These are phyloP conservation scores for Schwanniomyces yamadae DNA, from an alignment of 805 yeast species.

Conservation along the genomic window DNA sequence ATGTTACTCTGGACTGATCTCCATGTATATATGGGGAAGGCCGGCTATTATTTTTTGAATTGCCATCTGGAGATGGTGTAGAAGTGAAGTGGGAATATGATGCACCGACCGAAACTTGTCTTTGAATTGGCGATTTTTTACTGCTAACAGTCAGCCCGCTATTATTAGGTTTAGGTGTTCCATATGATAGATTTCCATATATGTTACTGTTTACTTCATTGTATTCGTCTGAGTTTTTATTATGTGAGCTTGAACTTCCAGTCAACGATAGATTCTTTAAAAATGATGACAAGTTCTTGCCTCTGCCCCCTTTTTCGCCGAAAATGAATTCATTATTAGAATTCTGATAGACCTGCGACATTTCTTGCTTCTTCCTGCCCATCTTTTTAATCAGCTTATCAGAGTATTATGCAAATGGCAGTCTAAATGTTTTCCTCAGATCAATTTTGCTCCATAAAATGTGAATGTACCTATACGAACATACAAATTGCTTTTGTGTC, in stretches of 20 bases:
- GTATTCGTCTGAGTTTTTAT: conserved; percentile 15
- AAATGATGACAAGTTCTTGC: conserved; percentile 55
- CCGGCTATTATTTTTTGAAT: conserved; percentile 5
- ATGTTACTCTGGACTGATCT: conserved; percentile 3
- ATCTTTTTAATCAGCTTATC: conserved; percentile 15
- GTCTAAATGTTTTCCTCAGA: neutral
- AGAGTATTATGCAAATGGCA: neutral
- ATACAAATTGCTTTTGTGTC: conserved; percentile 2
- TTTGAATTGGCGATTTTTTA: conserved; percentile 13
- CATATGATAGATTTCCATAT: conserved; percentile 38
- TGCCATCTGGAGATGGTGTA: conserved; percentile 10
- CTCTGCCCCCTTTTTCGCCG: conserved; percentile 68
- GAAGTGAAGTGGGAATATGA: conserved; percentile 11
- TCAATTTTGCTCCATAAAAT: neutral
- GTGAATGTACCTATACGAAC: neutral
- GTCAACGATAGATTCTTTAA: conserved; percentile 45
- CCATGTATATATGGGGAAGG: conserved; percentile 9
- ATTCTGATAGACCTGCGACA: conserved; percentile 41
- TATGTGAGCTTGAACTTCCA: conserved; percentile 17
- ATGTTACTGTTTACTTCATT: conserved; percentile 35
- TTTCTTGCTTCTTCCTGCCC: conserved; percentile 45
- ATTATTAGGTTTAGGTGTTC: conserved; percentile 9
- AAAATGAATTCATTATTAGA: conserved; percentile 58
- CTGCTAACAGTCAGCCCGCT: conserved; percentile 12
- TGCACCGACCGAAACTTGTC: conserved; percentile 21